These are phyloP conservation scores for Rhinocladiella mackenziei DNA, from an alignment of 2,329 filamentous ascomycete genomes.

Conservation along the genomic window DNA sequence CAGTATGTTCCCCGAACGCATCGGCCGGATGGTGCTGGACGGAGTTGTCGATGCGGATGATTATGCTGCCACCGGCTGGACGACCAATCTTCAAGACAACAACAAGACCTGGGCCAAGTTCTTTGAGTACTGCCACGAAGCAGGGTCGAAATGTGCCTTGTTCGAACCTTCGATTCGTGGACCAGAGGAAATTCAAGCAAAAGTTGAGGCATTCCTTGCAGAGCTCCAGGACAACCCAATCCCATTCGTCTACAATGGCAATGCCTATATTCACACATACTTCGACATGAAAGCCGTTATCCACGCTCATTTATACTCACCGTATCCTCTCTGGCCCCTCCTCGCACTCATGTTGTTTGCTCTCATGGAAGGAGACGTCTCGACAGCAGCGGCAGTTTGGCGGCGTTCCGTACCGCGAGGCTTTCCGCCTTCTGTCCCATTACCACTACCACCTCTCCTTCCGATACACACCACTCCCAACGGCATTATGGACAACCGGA, in stretches of 20 bases:
- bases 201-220: slow-evolving; percentile 19
- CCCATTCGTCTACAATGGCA: slow-evolving; percentile 35
- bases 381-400: neutral
- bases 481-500: no score
- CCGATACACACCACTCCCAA: neutral
- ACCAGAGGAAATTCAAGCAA: slow-evolving; percentile 16
- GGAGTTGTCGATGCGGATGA: slow-evolving; percentile 44
- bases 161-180: slow-evolving; percentile 22
- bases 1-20: slow-evolving; percentile 41
- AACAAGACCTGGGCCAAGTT: slow-evolving; percentile 54
- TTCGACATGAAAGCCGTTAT: slow-evolving; percentile 46
- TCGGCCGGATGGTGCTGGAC: slow-evolving; percentile 43
- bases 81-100: slow-evolving; percentile 48
- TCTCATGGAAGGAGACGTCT: slow-evolving; percentile 34
- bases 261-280: slow-evolving; percentile 48
- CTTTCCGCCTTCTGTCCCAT: slow-evolving; percentile 8
- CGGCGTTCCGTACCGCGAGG: neutral
- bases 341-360: slow-evolving; percentile 44
- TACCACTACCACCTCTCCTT: neutral
- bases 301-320: slow-evolving; percentile 20
- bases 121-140: slow-evolving; percentile 52
- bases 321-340: slow-evolving; percentile 23
- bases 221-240: slow-evolving; percentile 23
- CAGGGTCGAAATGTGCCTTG: slow-evolving; percentile 48
- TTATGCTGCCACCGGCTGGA: slow-evolving; percentile 49